A percentile compares a stretch with the other conserved stretches of the same genome.
phyloP scores from a whole-genome alignment of 2,329 filamentous ascomycete species.

The Monosporascus sp. region DNA sequence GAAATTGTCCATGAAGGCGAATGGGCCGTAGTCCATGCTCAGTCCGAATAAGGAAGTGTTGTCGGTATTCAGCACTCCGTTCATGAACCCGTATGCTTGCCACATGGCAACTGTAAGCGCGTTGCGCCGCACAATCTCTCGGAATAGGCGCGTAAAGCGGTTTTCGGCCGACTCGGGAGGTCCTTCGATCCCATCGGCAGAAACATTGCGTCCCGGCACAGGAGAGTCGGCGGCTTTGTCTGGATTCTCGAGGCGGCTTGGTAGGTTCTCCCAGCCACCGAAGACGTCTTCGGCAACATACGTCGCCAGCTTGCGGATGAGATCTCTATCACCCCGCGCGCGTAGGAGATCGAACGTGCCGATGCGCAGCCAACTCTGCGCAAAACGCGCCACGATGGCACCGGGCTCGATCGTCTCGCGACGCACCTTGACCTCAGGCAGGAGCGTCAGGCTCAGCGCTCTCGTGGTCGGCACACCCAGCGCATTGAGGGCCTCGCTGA shows the following conservation, averaged over 20 bases:
- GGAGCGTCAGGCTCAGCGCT: constrained; percentile 74
- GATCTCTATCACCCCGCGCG: constrained; percentile 68
- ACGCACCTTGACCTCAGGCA: constrained; percentile 66
- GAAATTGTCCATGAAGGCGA: constrained; percentile 96
- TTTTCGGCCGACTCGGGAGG: constrained; percentile 69
- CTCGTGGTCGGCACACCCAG: constrained; percentile 81
- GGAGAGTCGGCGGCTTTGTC: constrained; percentile 42
- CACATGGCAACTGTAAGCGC: constrained; percentile 84
- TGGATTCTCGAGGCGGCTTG: constrained; percentile 51
- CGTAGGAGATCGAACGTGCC: constrained; percentile 95
- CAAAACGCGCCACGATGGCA: constrained; percentile 88
- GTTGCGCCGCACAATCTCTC: constrained; percentile 81
- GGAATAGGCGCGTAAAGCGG: constrained; percentile 78
- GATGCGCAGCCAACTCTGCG: constrained; percentile 83
- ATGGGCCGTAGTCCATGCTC: constrained; percentile 91
- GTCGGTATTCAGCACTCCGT: constrained; percentile 95
- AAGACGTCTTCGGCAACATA: constrained; percentile 88
- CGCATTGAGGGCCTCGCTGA: constrained; percentile 83
- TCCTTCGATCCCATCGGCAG: constrained; percentile 59
- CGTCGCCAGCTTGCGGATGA: constrained; percentile 69
- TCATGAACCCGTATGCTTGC: constrained; percentile 99
- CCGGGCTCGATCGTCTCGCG: constrained; percentile 83
- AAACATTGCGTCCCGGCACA: constrained; percentile 46
- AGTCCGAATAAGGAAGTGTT: constrained; percentile 90
- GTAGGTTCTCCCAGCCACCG: constrained; percentile 79